These are phyloP conservation scores for Hyphochytrium catenoides DNA, from an alignment of 352 stramenopile genomes.

Conservation along the genomic window DNA sequence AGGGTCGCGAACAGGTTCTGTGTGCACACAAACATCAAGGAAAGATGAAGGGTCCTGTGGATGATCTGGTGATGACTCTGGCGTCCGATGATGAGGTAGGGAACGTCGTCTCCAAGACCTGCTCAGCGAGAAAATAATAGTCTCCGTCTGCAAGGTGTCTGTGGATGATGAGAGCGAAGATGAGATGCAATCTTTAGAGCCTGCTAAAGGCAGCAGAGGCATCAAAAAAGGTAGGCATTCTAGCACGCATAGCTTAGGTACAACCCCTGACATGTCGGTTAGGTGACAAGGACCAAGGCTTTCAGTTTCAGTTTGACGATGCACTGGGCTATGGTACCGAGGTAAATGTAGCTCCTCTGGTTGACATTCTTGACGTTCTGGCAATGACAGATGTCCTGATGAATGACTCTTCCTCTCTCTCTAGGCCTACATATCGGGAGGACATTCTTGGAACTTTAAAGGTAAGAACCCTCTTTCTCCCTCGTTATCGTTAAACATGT, in stretches of 20 bases:
- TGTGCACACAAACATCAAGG: too few relatives aligned
- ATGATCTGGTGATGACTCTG: conserved; percentile 65
- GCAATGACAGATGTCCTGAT: neutral
- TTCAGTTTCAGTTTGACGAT: too few relatives aligned
- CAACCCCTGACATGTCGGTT: too few relatives aligned
- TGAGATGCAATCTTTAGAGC: too few relatives aligned
- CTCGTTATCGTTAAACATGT: neutral
- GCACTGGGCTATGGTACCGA: too few relatives aligned
- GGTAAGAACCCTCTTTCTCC: conserved; percentile 19
- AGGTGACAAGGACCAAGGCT: conserved; percentile 1
- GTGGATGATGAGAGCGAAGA: conserved; percentile 35
- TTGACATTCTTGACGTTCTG: too few relatives aligned
- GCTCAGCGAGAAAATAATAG: neutral
- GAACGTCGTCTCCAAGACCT: neutral
- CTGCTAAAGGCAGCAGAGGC: too few relatives aligned
- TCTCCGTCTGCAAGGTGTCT: neutral
- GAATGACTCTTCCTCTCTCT: neutral
- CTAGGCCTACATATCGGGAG: conserved; percentile 18
- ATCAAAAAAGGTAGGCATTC: conserved; percentile 26
- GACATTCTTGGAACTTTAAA: conserved; percentile 60
- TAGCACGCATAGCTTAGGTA: conserved; percentile 19
- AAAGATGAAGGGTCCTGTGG: too few relatives aligned
- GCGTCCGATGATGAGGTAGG: conserved; percentile 48
- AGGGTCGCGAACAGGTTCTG: too few relatives aligned
- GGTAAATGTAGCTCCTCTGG: too few relatives aligned